Evolutionary conservation across 495 filamentous ascomycete species (phyloP), one percentile per base, ranked within the genome.

Genomic region (Physcia stellaris): DNA sequence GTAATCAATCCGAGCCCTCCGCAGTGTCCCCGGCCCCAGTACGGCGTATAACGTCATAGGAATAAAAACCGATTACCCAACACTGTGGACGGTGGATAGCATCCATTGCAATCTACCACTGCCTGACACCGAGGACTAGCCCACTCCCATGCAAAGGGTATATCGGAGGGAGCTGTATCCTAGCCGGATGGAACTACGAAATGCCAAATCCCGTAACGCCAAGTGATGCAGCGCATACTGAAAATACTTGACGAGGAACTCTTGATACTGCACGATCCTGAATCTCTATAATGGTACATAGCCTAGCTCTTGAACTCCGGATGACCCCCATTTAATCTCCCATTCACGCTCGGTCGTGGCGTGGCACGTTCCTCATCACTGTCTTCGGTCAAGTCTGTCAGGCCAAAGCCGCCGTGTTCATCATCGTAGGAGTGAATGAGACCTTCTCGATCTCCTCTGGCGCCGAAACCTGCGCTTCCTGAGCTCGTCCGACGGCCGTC

Each of bases 391-490:
- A 90, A 58, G 37, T 85, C 80, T 11, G 65, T 64, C 55, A 86
- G 53, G 16, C 77, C 80, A 30, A 77, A 68, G 6, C 55, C 75
- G n/a, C 69, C 63, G 48, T 79, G 75, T 51, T 88, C 79, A 28
- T 79, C 67, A 40, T 92, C 85, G 48, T 87, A 93, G 2, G 77
- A 73, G 43, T 77, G 77, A 49, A 94, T 93, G 7, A 94, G 67
- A 3, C 81, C 80, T 48, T 86, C 75, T 39, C 83, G 73, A 38
- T 88, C 84, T 2, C 69, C 68, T 34, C 64, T 67, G 22, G 62
- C 42, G 18, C 41, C 37, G 37, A 59, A 70, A 10, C 68, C 65
- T 34, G 67, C 66, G 48, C 79, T 77, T 17, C 67, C 71, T n/a
- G 60, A 66, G 43, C 70, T 70, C 18, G 63, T 58, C 20, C 64